These are phyloP conservation scores for Stephanodiscus triporus DNA, from an alignment of 108 stramenopile genomes.

Conservation along the genomic window DNA sequence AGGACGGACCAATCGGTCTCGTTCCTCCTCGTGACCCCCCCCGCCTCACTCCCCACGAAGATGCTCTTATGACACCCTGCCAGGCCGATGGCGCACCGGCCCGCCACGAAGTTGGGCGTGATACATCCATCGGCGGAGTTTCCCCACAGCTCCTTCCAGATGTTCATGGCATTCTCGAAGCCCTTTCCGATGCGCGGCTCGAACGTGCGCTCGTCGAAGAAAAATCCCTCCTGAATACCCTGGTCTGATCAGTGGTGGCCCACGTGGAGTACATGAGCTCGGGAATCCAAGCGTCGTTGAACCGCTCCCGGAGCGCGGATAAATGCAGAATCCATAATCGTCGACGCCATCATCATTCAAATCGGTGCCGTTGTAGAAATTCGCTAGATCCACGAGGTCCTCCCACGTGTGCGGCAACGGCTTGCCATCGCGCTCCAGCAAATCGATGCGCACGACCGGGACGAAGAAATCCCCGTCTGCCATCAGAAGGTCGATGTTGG, in stretches of 20 bases:
- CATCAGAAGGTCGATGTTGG: constrained; percentile 46
- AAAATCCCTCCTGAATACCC: constrained; percentile 40
- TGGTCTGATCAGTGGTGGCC: no score
- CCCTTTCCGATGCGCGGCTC: constrained; percentile 39
- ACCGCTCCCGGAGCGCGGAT: no score
- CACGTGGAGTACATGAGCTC: no score
- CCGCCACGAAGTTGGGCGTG: constrained; percentile 26
- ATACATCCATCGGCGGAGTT: constrained; percentile 36
- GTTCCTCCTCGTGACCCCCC: constrained; percentile 33
- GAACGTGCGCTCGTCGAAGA: constrained; percentile 39
- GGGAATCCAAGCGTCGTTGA: no score
- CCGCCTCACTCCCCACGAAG: constrained; percentile 42
- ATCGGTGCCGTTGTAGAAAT: constrained; percentile 46
- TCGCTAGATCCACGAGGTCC: constrained; percentile 39
- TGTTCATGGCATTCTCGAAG: constrained; percentile 46
- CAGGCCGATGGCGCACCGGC: constrained; percentile 44
- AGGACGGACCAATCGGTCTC: constrained; percentile 10
- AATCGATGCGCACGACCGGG: constrained; percentile 40
- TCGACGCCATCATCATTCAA: constrained; percentile 52
- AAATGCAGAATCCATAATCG: no score
- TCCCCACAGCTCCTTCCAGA: constrained; percentile 49
- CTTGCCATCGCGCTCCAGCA: constrained; percentile 31
- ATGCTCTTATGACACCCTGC: constrained; percentile 45
- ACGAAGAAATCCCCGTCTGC: constrained; percentile 50
- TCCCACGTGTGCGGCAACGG: constrained; percentile 54